Conservation (phyloP, 83 land plant genomes). For the Diphasiastrum complanatum region DNA sequence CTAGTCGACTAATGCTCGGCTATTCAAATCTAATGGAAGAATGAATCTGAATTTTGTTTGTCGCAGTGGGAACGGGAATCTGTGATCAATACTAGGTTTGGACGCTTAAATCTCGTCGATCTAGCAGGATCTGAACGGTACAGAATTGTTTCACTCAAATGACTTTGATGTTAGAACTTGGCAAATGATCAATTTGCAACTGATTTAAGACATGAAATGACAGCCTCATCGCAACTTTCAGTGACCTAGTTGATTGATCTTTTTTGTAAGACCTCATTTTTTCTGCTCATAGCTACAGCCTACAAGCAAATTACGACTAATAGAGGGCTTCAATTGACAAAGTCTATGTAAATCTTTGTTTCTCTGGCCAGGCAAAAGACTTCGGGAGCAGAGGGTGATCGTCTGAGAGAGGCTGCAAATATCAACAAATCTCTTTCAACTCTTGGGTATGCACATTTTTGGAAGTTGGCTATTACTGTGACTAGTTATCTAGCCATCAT, state of each 20-base stretch:
- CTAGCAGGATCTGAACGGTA: slow-evolving; percentile 52
- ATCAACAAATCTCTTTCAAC: slow-evolving; percentile 52
- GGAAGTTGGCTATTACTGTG: neutral
- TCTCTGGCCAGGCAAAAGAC: slow-evolving; percentile 30
- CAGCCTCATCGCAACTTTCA: neutral
- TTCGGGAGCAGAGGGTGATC: slow-evolving; percentile 50
- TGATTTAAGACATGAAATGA: neutral
- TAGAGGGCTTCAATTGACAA: neutral
- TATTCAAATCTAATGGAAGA: too few species aligned
- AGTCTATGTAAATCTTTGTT: neutral
- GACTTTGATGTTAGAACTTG: neutral
- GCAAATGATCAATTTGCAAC: neutral
- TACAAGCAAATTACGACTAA: neutral
- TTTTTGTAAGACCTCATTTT: neutral
- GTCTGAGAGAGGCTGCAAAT: slow-evolving; percentile 44
- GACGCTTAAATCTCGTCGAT: slow-evolving; percentile 43
- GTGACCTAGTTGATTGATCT: neutral
- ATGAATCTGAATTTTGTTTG: neutral
- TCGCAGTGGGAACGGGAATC: slow-evolving; percentile 38
- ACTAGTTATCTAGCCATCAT: neutral
- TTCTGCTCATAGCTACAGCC: neutral
- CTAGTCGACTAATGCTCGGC: too few species aligned
- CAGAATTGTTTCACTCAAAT: neutral
- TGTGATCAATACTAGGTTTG: slow-evolving; percentile 34
- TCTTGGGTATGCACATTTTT: slow-evolving; percentile 32